phyloP scores from a whole-genome alignment of 2,329 filamentous ascomycete species.

The Colletotrichum agaves region DNA sequence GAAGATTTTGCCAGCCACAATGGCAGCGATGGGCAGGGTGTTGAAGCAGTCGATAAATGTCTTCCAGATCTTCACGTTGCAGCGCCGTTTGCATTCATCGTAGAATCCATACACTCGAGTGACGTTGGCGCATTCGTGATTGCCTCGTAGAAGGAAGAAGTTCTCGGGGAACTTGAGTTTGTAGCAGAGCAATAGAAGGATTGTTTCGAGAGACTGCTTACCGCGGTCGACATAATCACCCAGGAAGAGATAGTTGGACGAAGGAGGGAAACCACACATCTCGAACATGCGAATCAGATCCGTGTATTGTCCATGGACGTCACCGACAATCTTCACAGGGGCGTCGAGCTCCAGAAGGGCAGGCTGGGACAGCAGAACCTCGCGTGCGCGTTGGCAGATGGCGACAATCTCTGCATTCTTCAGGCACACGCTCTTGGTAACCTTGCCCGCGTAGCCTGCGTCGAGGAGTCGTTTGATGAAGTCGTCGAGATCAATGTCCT shows the following conservation, averaged over 20 bases:
- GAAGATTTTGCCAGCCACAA: constrained; percentile 97
- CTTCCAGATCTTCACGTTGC: constrained; percentile 98
- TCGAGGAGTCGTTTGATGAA: constrained; percentile 96
- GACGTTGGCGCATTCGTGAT: constrained; percentile 97
- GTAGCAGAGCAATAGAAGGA: constrained; percentile 91
- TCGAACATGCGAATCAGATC: constrained; percentile 97
- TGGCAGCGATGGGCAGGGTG: constrained; percentile 92
- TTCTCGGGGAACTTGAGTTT: constrained; percentile 98
- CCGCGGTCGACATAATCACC: constrained; percentile 97
- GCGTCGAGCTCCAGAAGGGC: constrained; percentile 91
- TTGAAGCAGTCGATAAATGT: constrained; percentile 98
- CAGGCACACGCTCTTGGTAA: constrained; percentile 95
- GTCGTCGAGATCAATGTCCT: constrained; percentile 93
- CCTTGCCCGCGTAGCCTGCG: constrained; percentile 94
- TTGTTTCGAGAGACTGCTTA: constrained; percentile 96
- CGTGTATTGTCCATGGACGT: constrained; percentile 96
- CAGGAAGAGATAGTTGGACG: constrained; percentile 91
- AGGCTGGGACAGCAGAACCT: constrained; percentile 91
- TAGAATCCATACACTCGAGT: constrained; percentile 98
- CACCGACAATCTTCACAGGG: constrained; percentile 97
- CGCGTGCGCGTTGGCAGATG: constrained; percentile 88
- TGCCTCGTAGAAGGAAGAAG: constrained; percentile 93
- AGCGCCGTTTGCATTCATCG: constrained; percentile 95
- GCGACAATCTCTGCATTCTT: constrained; percentile 98
- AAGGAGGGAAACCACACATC: constrained; percentile 96